These are phyloP conservation scores for Achlya hypogyna DNA, from an alignment of 352 stramenopile species.

Conservation along the genomic window DNA sequence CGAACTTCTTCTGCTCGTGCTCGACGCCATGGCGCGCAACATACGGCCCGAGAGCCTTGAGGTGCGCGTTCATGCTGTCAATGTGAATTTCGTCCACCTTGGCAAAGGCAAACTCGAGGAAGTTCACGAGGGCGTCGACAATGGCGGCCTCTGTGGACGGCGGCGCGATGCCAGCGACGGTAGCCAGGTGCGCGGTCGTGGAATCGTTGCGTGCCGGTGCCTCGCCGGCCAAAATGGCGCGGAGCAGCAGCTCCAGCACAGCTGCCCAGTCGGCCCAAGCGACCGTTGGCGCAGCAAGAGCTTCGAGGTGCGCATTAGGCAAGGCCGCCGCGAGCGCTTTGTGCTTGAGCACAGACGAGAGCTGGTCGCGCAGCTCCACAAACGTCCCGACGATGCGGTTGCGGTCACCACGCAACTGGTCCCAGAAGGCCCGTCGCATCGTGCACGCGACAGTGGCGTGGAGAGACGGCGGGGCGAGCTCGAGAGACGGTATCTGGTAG, in stretches of 20 bases:
- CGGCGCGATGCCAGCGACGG: slow-evolving; percentile 27
- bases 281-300: neutral
- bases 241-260: slow-evolving; percentile 27
- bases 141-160: slow-evolving; percentile 21
- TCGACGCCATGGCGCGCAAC: slow-evolving; percentile 46
- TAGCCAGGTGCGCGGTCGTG: slow-evolving; percentile 32
- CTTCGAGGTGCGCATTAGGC: neutral
- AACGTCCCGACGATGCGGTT: slow-evolving; percentile 35
- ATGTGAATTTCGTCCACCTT: slow-evolving; percentile 56
- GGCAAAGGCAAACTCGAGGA: slow-evolving; percentile 51
- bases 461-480: neutral
- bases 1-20: slow-evolving; percentile 52
- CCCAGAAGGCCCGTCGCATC: slow-evolving; percentile 66
- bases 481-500: slow-evolving; percentile 30
- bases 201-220: slow-evolving; percentile 38
- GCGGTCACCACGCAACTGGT: slow-evolving; percentile 44
- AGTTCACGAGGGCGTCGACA: slow-evolving; percentile 31
- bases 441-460: slow-evolving; percentile 32
- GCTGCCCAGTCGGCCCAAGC: slow-evolving; percentile 1
- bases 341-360: slow-evolving; percentile 24
- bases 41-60: slow-evolving; percentile 43
- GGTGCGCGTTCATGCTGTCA: slow-evolving; percentile 52
- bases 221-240: slow-evolving; percentile 38
- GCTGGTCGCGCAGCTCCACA: slow-evolving; percentile 40
- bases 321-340: neutral